Evolutionary conservation across 2,329 filamentous ascomycete species (phyloP), one percentile per base, ranked within the genome.

Genomic region (Talaromyces albobiverticillius): DNA sequence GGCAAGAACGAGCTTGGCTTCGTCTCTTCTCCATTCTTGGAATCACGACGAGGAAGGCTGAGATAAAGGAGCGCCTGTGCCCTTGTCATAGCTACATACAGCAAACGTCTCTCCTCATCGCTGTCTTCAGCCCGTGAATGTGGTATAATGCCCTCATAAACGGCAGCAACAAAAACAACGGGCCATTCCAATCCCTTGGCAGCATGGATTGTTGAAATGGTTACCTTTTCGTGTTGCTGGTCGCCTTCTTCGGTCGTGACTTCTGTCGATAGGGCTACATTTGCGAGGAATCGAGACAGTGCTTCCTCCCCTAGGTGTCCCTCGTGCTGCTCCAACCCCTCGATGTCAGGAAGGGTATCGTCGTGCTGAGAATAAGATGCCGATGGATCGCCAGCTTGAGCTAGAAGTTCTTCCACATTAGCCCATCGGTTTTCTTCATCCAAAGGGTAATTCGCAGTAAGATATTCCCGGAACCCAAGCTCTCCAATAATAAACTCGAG

Each of bases 121-220:
- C 81, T 79, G 66, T 97, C 90, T 43, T 96, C 92, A 1, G 91
- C 83, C 61, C 92, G 82, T 2, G 86, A 87, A 68, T 97, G 93
- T 4, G 93, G 93, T 56, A 97, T 95, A 2, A 88, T 93, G 1
- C 93, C 94, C 45, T 91, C 84, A 66, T 95, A 96, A 23, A 90
- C 87, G 1, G 89, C 89, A 5, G 94, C 92, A 14, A 97, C 85
- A 68, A 97, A 97, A 1, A 97, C 90, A 1, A 96, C 81, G 0
- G 93, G 93, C 94, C 94, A 99, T 69, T 99, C 93, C 1, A 99
- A 79, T 3, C 93, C 93, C 71, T 99, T 99, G 2, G 93, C 90
- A 0, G 92, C 91, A 67, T 99, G 93, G 10, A 99, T 96, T 0
- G 93, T 99, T 5, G 91, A 96, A 22, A 99, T 90, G 0, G 92